Conservation (phyloP, 2,329 filamentous ascomycete species). For the Penicillium sclerotiorum region DNA sequence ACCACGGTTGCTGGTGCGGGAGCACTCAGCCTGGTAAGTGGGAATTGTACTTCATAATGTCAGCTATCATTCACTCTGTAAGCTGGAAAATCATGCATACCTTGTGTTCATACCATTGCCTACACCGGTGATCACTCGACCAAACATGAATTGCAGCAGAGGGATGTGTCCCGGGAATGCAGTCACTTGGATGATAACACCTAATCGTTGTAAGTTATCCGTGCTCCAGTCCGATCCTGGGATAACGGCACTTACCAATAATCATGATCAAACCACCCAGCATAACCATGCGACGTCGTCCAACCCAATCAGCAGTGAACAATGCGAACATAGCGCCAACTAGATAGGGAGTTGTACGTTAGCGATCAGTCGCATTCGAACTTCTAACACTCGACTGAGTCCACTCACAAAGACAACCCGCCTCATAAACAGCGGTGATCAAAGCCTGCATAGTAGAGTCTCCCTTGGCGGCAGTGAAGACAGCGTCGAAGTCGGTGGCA, state of each 20-base stretch:
- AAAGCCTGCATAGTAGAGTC: conserved; percentile 44
- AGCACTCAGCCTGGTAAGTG: conserved; percentile 58
- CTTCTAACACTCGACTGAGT: too few relatives aligned
- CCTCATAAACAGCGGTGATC: conserved; percentile 37
- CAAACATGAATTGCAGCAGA: conserved; percentile 56
- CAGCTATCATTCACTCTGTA: too few relatives aligned
- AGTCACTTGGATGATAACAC: conserved; percentile 43
- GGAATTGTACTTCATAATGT: too few relatives aligned
- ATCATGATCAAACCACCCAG: conserved; percentile 58
- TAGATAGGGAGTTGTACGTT: too few relatives aligned
- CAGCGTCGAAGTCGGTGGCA: conserved; percentile 33
- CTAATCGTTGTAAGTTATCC: too few relatives aligned
- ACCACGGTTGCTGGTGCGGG: conserved; percentile 60
- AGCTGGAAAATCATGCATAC: too few relatives aligned
- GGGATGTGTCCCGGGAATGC: conserved; percentile 34
- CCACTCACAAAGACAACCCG: conserved; percentile 41
- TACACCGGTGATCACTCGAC: conserved; percentile 55
- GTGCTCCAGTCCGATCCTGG: too few relatives aligned
- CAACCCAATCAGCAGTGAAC: conserved; percentile 38
- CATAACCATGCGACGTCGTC: conserved; percentile 54
- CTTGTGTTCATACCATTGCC: conserved; percentile 61
- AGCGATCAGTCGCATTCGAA: too few relatives aligned
- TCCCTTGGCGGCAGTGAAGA: conserved; percentile 37
- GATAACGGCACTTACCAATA: too few relatives aligned
- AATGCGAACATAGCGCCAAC: conserved; percentile 42